phyloP scores from a whole-genome alignment of 305 asterid genomes.

The Ajuga reptans region DNA sequence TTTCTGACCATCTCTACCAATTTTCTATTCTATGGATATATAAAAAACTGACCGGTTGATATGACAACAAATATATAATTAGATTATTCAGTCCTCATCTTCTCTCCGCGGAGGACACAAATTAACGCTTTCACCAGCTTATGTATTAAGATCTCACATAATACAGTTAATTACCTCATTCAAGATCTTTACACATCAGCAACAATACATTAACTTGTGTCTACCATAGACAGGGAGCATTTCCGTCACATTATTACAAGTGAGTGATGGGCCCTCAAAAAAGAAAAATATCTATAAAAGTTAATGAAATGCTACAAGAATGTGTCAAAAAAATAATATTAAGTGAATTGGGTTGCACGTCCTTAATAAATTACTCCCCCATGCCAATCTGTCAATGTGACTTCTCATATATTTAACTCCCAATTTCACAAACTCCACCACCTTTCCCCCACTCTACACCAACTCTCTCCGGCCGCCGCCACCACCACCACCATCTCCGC shows the following conservation, averaged over 20 bases:
- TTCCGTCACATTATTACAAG: too few relatives aligned
- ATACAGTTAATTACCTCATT: too few relatives aligned
- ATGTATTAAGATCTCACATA: too few relatives aligned
- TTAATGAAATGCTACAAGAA: slow-evolving; percentile 7
- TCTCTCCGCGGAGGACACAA: too few relatives aligned
- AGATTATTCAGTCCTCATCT: too few relatives aligned
- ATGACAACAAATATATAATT: slow-evolving; percentile 20
- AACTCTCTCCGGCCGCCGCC: slow-evolving; percentile 33
- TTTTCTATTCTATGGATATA: background rate
- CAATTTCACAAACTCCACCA: slow-evolving; percentile 31
- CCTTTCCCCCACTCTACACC: slow-evolving; percentile 36
- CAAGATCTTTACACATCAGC: too few relatives aligned
- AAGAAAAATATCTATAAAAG: background rate
- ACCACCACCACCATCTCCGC: background rate
- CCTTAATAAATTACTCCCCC: slow-evolving; percentile 43
- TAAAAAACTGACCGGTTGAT: slow-evolving; percentile 19
- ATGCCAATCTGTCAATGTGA: slow-evolving; percentile 70
- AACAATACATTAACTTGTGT: too few relatives aligned
- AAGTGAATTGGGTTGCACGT: slow-evolving; percentile 63
- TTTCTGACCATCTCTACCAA: slow-evolving; percentile 12
- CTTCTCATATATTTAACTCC: slow-evolving; percentile 33
- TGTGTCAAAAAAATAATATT: slow-evolving; percentile 18
- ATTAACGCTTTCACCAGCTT: too few relatives aligned
- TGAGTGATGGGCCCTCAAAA: slow-evolving; percentile 18
- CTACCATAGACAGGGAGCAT: too few relatives aligned